Conservation (phyloP, 768 basidiomycete species). For the Mycena haematopus region DNA sequence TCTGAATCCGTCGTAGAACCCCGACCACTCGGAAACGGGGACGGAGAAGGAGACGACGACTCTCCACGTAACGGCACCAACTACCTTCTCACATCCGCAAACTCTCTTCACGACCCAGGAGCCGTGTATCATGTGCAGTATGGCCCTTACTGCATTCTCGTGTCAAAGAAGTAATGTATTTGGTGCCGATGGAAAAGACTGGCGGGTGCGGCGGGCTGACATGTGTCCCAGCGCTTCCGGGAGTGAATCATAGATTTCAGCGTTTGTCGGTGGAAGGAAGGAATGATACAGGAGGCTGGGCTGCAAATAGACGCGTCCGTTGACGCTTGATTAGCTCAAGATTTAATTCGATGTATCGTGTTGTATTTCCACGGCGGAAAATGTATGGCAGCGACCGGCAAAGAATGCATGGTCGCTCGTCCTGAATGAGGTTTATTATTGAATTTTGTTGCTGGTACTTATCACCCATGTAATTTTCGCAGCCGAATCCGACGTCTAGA, state of each 20-base stretch:
- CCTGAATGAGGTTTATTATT: background rate
- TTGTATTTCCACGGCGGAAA: too few species aligned
- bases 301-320: slow-evolving; percentile 38
- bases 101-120: slow-evolving; percentile 93
- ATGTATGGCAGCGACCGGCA: too few species aligned
- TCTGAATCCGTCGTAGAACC: slow-evolving; percentile 9
- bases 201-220: slow-evolving; percentile 86
- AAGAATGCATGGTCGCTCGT: too few species aligned
- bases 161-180: slow-evolving; percentile 84
- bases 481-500: too few species aligned
- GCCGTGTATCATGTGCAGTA: slow-evolving; percentile 97
- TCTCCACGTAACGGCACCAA: slow-evolving; percentile 65
- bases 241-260: slow-evolving; percentile 90
- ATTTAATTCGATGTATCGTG: too few species aligned
- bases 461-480: too few species aligned
- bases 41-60: slow-evolving; percentile 19
- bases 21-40: slow-evolving; percentile 18
- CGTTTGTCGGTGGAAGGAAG: slow-evolving; percentile 69
- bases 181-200: slow-evolving; percentile 74
- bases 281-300: slow-evolving; percentile 22
- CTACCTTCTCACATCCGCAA: slow-evolving; percentile 86
- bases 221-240: slow-evolving; percentile 80
- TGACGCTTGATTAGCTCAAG: slow-evolving; percentile 42
- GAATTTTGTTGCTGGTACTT: background rate
- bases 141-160: slow-evolving; percentile 95